phyloP scores from a whole-genome alignment of 176 grass and related monocot species.

The Carex pumila region DNA sequence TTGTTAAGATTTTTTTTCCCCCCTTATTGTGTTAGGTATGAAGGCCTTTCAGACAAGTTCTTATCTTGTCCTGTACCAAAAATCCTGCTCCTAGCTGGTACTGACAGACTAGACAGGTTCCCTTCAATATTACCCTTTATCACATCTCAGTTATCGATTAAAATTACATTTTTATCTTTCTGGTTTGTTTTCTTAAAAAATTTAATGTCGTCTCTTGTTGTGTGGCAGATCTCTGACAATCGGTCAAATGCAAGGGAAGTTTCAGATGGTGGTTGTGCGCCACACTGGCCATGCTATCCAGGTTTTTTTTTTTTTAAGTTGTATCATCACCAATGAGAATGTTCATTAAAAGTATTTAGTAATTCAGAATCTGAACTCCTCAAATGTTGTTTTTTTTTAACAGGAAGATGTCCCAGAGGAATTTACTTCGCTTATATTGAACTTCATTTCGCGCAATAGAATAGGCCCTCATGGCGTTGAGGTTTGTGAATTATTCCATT shows the following conservation, averaged over 20 bases:
- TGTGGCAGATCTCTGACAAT: slow-evolving; percentile 82
- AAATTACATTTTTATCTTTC: background rate
- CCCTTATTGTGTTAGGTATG: slow-evolving; percentile 57
- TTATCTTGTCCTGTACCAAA: slow-evolving; percentile 93
- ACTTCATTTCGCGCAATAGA: slow-evolving; percentile 84
- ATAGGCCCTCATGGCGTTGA: slow-evolving; percentile 82
- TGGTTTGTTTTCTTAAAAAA: background rate
- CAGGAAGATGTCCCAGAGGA: slow-evolving; percentile 98
- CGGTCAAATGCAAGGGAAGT: slow-evolving; percentile 99
- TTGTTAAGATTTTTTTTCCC: slow-evolving; percentile 6
- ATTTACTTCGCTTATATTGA: slow-evolving; percentile 72
- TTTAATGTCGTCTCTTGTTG: slow-evolving; percentile 20
- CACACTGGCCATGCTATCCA: slow-evolving; percentile 98
- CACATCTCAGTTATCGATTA: background rate
- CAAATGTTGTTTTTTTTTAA: slow-evolving; percentile 14
- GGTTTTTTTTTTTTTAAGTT: slow-evolving; percentile 40
- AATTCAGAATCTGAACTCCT: slow-evolving; percentile 9
- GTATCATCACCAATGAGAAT: background rate
- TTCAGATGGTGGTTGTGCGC: slow-evolving; percentile 81
- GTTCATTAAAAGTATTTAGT: background rate
- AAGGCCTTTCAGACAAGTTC: slow-evolving; percentile 96
- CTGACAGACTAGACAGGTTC: slow-evolving; percentile 94
- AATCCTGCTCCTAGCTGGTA: slow-evolving; percentile 83
- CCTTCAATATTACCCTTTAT: slow-evolving; percentile 16
- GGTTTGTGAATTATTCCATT: slow-evolving; percentile 33